phyloP scores from a whole-genome alignment of 306 rosid genomes.

The Rosa lucieae region DNA sequence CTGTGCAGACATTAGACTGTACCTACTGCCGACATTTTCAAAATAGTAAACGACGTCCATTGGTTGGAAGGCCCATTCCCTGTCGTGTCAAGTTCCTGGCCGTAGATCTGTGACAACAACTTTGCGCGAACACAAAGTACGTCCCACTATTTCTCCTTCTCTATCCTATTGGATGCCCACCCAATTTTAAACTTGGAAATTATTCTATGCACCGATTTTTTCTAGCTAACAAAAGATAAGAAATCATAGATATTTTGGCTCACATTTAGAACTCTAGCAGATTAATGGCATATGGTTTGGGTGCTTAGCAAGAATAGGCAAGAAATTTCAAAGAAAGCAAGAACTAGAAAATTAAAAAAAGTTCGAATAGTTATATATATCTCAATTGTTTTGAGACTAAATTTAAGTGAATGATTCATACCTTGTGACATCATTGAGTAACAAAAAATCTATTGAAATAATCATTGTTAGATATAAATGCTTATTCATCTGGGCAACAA shows the following conservation, averaged over 20 bases:
- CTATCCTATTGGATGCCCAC: not conserved
- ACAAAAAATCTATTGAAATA: too few relatives aligned
- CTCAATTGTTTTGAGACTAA: not conserved
- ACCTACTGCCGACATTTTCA: conserved; percentile 33
- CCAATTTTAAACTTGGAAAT: too few relatives aligned
- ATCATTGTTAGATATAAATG: too few relatives aligned
- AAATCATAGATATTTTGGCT: not conserved
- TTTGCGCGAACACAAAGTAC: not conserved
- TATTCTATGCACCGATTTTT: too few relatives aligned
- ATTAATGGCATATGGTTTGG: not conserved
- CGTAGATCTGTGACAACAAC: conserved; percentile 14
- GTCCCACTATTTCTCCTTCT: not conserved
- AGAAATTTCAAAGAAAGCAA: not conserved
- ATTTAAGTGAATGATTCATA: too few relatives aligned
- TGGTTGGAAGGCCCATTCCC: not conserved
- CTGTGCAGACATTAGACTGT: not conserved
- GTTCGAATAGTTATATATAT: too few relatives aligned
- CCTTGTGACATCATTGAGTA: too few relatives aligned
- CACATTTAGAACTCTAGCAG: not conserved
- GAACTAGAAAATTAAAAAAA: not conserved
- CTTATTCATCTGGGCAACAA: not conserved
- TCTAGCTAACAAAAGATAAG: not conserved
- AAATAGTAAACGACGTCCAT: not conserved
- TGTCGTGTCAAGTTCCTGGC: conserved; percentile 19
- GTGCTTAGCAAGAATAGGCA: not conserved